Evolutionary conservation across 768 basidiomycete species (phyloP), one percentile per base, ranked within the genome.

Genomic region (Termitomyces titanicus): DNA sequence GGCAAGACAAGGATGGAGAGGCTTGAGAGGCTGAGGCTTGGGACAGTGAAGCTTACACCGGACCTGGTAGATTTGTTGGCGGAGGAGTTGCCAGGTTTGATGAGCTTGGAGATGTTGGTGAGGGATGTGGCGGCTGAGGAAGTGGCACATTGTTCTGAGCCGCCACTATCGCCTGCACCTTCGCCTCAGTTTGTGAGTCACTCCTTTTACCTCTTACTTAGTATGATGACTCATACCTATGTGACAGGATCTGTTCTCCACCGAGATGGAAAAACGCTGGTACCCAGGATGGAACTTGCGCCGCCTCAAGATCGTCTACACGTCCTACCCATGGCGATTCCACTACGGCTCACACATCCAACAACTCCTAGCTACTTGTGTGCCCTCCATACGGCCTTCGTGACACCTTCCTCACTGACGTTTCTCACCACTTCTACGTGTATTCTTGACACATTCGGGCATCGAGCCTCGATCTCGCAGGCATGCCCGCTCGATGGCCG

Each of bases 1-100:
- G 59, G 42, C 29, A 54, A 48, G 24, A 57, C 62, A 35, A 48
- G 53, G n/a, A 56, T 61, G 2, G 61, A 60, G 33, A 53, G 63
- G 8, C 63, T 78, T 29, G 60, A 64, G 8, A 69, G 60, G 8
- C 66, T 78, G 8, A 69, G 76, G 3, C 58, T 80, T 13, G 74
- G 77, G 10, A 67, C 74, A 1, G 67, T 79, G 9, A 68, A 68
- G 11, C 64, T 80, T 7, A 75, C 73, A 8, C 78, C 78, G 2
- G 65, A 74, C 53, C 65, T 80, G 11, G 33, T 80, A 12, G 76
- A 79, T 54, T 58, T 77, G 8, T 63, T 80, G 17, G 73, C 76
- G 3, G 53, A 63, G 47, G 69, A 66, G 47, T 66, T 77, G 20
- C 74, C 75, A 0, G 31, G 50, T 0, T 62, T 80, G 25, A 54